A percentile compares a stretch with the other conserved stretches of the same genome.
These are phyloP conservation scores for Salvia hispanica DNA, from an alignment of 257 asterid species.

Conservation along the genomic window DNA sequence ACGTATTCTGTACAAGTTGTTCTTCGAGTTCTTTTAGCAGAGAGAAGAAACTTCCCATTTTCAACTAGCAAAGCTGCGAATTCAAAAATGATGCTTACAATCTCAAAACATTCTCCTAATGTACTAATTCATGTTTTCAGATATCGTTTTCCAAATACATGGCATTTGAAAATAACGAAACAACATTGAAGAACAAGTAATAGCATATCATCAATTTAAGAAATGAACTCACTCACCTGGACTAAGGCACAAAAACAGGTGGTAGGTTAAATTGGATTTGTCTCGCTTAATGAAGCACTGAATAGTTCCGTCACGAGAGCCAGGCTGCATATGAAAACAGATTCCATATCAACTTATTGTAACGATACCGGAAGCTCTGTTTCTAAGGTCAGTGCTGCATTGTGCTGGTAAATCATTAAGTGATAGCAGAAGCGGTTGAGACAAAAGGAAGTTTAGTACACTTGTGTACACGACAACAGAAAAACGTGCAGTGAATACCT, in stretches of 20 bases:
- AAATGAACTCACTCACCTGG: slow-evolving; percentile 51
- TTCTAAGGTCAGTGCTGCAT: not conserved
- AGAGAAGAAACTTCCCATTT: slow-evolving; percentile 62
- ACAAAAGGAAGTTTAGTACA: not conserved
- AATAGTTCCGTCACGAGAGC: slow-evolving; percentile 64
- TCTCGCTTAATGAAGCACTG: slow-evolving; percentile 73
- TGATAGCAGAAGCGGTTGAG: not conserved
- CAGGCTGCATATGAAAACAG: slow-evolving; percentile 47
- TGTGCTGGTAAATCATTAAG: not conserved
- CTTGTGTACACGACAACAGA: not conserved
- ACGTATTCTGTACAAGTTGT: slow-evolving; percentile 64
- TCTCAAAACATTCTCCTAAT: not conserved
- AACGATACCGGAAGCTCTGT: slow-evolving; percentile 16
- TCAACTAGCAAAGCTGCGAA: slow-evolving; percentile 54
- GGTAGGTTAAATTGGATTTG: slow-evolving; percentile 59
- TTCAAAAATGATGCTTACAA: not conserved
- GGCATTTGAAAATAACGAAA: too few species aligned
- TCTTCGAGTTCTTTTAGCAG: slow-evolving; percentile 59
- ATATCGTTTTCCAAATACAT: not conserved
- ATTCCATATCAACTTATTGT: slow-evolving; percentile 4
- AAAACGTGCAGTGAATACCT: slow-evolving; percentile 37
- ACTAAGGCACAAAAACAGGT: slow-evolving; percentile 61
- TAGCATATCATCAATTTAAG: slow-evolving; percentile 3
- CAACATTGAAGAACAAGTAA: not conserved
- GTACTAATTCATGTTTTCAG: slow-evolving; percentile 4